A percentile compares a stretch with the other conserved stretches of the same genome.
Conservation (phyloP, 192 early-diverging fungal genomes). For the Podila clonocystis region DNA sequence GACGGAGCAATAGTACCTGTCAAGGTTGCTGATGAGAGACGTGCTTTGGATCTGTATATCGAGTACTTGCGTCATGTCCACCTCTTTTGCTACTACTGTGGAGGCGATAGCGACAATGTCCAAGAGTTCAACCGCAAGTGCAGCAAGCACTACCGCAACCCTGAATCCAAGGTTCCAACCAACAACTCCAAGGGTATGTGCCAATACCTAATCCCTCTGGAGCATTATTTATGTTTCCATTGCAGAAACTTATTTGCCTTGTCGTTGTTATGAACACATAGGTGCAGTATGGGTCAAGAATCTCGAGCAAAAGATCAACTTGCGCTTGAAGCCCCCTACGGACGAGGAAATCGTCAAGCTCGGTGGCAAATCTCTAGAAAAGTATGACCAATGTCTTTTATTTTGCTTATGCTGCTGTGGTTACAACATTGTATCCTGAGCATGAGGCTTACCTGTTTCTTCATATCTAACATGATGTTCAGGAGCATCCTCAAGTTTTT, state of each 20-base stretch:
- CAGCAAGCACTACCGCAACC: constrained; percentile 47
- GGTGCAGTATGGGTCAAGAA: constrained; percentile 64
- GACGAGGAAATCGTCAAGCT: constrained; percentile 58
- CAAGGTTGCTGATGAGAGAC: constrained; percentile 21
- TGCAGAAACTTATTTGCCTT: no score
- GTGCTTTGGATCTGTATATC: constrained; percentile 81
- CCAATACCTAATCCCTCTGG: not conserved
- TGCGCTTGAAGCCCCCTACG: constrained; percentile 53
- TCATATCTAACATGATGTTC: not conserved
- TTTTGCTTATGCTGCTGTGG: not conserved
- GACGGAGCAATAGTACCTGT: constrained; percentile 14
- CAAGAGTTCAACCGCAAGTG: constrained; percentile 91
- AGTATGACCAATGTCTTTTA: constrained; percentile 34
- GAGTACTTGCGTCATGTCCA: constrained; percentile 91
- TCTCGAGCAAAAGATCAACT: constrained; percentile 62
- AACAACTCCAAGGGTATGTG: constrained; percentile 29
- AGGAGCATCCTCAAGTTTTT: constrained; percentile 66
- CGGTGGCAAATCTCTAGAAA: constrained; percentile 60
- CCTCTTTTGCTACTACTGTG: constrained; percentile 97
- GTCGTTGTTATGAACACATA: constrained; percentile 5
- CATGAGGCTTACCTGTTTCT: no score
- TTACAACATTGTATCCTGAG: not conserved
- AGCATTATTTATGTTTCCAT: not conserved
- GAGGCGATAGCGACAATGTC: constrained; percentile 77
- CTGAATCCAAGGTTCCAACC: constrained; percentile 28